Evolutionary conservation across 345 rosid species (phyloP).

Genomic region (Brassica rapa): DNA sequence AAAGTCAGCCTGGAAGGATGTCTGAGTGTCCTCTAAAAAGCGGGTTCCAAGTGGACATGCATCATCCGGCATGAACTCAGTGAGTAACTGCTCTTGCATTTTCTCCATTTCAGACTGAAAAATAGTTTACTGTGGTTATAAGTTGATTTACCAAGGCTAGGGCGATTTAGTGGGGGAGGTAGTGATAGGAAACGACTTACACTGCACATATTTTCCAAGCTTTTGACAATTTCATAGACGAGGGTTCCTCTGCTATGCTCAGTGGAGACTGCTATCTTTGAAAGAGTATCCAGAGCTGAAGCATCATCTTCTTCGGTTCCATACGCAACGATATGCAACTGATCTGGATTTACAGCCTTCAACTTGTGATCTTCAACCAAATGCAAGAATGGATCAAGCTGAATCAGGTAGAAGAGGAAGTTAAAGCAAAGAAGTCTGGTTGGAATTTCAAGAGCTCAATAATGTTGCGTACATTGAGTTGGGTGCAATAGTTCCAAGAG

Average conservation of each 20-base stretch:
- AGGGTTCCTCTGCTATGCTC: conserved; percentile 65
- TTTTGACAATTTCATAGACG: conserved; percentile 66
- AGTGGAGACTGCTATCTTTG: conserved; percentile 52
- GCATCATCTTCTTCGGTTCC: conserved; percentile 78
- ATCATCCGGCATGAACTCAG: conserved; percentile 84
- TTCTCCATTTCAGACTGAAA: conserved; percentile 61
- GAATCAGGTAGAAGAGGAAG: conserved; percentile 36
- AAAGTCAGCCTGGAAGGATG: conserved; percentile 43
- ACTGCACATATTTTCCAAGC: conserved; percentile 58
- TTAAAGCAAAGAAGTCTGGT: neutral
- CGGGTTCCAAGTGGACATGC: conserved; percentile 75
- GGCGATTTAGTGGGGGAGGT: conserved; percentile 6
- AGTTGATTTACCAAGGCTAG: neutral
- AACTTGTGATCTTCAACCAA: conserved; percentile 82
- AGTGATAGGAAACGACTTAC: conserved; percentile 47
- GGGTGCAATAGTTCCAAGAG: neutral
- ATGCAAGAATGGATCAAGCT: conserved; percentile 83
- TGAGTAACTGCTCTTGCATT: conserved; percentile 58
- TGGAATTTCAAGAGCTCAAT: neutral
- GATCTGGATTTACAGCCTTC: conserved; percentile 53
- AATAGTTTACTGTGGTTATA: conserved; percentile 17
- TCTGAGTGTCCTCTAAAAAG: conserved; percentile 50
- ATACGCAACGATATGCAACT: conserved; percentile 42
- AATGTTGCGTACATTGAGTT: neutral
- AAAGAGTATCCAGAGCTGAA: conserved; percentile 59